phyloP scores from a whole-genome alignment of 805 yeast genomes.

The Kazachstania kunashirensis region DNA sequence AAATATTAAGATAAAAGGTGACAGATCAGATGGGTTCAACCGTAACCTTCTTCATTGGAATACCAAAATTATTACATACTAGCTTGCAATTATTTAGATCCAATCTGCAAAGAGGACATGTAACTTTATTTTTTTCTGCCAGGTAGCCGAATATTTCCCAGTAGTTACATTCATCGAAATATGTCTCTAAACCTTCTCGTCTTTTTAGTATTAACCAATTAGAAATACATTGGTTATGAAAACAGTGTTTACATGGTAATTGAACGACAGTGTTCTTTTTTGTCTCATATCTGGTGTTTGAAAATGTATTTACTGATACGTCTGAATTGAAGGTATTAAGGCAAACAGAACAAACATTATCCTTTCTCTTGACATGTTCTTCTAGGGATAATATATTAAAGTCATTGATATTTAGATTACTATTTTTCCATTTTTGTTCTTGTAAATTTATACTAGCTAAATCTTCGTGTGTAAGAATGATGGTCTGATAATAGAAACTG shows the following conservation, averaged over 20 bases:
- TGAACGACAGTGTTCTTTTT: background rate
- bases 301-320: background rate
- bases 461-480: background rate
- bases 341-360: background rate
- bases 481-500: background rate
- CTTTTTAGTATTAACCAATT: background rate
- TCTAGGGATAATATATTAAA: background rate
- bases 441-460: background rate
- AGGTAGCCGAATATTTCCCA: background rate
- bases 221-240: conserved; percentile 1
- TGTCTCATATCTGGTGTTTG: background rate
- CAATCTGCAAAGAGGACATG: conserved; percentile 2
- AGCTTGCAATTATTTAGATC: conserved; percentile 1
- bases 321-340: background rate
- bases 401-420: background rate
- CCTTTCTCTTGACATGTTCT: background rate
- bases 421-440: background rate
- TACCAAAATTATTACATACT: background rate
- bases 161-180: background rate
- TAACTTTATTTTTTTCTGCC: background rate
- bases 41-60: background rate
- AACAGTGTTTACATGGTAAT: conserved; percentile 1
- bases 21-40: too few relatives aligned
- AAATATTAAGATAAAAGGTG: too few relatives aligned
- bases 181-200: background rate